Evolutionary conservation across 441 rosid species (phyloP).

Genomic region (California macrophylla): DNA sequence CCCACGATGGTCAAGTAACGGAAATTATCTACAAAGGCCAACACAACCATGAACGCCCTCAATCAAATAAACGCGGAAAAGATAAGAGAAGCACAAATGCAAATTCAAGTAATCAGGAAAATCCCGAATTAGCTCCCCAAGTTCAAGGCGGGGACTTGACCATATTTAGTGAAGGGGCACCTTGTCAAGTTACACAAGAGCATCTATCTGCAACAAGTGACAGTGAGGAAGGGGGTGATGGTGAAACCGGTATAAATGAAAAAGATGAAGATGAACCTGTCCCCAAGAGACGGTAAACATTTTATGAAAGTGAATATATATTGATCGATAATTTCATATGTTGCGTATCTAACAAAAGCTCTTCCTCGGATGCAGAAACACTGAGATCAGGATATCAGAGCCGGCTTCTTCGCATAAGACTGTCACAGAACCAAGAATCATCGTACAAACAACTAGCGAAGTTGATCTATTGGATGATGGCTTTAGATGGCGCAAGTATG

Average conservation of each 20-base stretch:
- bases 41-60: slow-evolving; percentile 93
- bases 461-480: slow-evolving; percentile 98
- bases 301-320: slow-evolving; percentile 28
- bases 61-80: slow-evolving; percentile 52
- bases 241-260: slow-evolving; percentile 37
- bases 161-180: slow-evolving; percentile 21
- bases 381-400: slow-evolving; percentile 58
- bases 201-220: slow-evolving; percentile 41
- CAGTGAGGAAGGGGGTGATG: slow-evolving; percentile 51
- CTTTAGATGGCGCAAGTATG: slow-evolving; percentile 95
- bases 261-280: slow-evolving; percentile 61
- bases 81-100: slow-evolving; percentile 51
- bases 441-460: slow-evolving; percentile 90
- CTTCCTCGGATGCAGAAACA: slow-evolving; percentile 44
- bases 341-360: background rate
- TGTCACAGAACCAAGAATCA: slow-evolving; percentile 82
- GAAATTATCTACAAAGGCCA: slow-evolving; percentile 92
- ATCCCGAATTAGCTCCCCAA: slow-evolving; percentile 22
- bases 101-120: slow-evolving; percentile 28
- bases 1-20: slow-evolving; percentile 81
- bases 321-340: slow-evolving; percentile 11
- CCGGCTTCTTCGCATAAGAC: slow-evolving; percentile 72
- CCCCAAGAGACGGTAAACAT: slow-evolving; percentile 61
- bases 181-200: slow-evolving; percentile 46
- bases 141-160: background rate